Percentiles rank a stretch among this genome's conserved stretches.
These are phyloP conservation scores for Pseudomonodictys pantanalensis DNA, from an alignment of 495 filamentous ascomycete genomes.

Conservation along the genomic window DNA sequence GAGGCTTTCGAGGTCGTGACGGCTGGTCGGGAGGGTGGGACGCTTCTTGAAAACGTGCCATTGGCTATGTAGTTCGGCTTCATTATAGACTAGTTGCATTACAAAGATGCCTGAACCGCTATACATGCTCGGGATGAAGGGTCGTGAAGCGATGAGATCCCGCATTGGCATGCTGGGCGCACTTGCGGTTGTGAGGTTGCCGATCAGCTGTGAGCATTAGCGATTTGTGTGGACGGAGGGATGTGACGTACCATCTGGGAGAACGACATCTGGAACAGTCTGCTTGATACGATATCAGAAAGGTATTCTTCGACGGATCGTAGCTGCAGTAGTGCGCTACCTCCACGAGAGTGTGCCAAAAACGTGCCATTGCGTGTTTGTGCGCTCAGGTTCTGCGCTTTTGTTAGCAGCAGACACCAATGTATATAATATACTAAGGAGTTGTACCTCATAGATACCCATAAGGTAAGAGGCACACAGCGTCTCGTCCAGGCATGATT, in stretches of 20 bases:
- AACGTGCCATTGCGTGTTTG: constrained; percentile 5
- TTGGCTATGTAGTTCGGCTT: constrained; percentile 8
- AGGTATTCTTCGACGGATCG: constrained; percentile 10
- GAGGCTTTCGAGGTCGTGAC: neutral
- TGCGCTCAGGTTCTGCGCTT: constrained; percentile 13
- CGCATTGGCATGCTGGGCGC: constrained; percentile 1
- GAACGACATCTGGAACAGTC: constrained; percentile 15
- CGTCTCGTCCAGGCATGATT: constrained; percentile 9
- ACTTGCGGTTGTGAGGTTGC: constrained; percentile 10
- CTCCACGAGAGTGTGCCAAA: constrained; percentile 18
- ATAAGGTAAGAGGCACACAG: constrained; percentile 17
- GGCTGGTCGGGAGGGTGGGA: neutral
- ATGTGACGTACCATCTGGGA: constrained; percentile 13
- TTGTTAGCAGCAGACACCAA: neutral
- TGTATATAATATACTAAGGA: neutral
- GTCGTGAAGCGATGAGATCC: neutral
- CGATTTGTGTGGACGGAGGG: neutral
- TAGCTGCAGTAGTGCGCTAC: constrained; percentile 15
- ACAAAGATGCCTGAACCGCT: constrained; percentile 14
- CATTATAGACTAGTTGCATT: constrained; percentile 7
- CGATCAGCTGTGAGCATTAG: constrained; percentile 12
- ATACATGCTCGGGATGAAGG: neutral
- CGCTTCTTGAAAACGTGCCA: constrained; percentile 14
- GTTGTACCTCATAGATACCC: constrained; percentile 25
- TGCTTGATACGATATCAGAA: constrained; percentile 9